These are phyloP conservation scores for Eremothecium sinecaudum DNA, from an alignment of 1,139 yeast genomes.

Conservation along the genomic window DNA sequence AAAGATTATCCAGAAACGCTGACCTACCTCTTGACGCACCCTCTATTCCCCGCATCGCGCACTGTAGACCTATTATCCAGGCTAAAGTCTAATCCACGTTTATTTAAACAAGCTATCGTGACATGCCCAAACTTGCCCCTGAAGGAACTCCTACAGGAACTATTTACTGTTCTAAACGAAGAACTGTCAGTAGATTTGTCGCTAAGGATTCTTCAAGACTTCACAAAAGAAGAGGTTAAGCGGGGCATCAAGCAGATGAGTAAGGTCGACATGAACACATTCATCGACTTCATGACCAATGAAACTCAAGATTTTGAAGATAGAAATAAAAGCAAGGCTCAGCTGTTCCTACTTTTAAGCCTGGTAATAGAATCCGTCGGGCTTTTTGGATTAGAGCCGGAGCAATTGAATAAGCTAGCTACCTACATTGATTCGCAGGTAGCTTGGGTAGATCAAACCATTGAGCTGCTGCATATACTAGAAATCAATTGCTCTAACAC, in stretches of 20 bases:
- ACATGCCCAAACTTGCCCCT: slow-evolving; percentile 66
- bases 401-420: slow-evolving; percentile 20
- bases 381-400: slow-evolving; percentile 26
- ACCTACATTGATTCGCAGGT: slow-evolving; percentile 25
- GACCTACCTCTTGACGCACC: slow-evolving; percentile 75
- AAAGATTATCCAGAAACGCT: slow-evolving; percentile 47
- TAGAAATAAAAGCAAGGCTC: slow-evolving; percentile 18
- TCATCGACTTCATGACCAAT: slow-evolving; percentile 26
- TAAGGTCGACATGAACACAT: slow-evolving; percentile 27
- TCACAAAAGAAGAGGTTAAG: slow-evolving; percentile 29
- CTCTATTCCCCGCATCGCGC: slow-evolving; percentile 60
- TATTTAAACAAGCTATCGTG: slow-evolving; percentile 72
- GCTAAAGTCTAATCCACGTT: slow-evolving; percentile 45
- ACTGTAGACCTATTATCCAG: slow-evolving; percentile 46
- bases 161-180: slow-evolving; percentile 45
- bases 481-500: slow-evolving; percentile 17
- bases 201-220: slow-evolving; percentile 56
- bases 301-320: slow-evolving; percentile 11
- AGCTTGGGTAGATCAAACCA: slow-evolving; percentile 24
- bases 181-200: slow-evolving; percentile 63
- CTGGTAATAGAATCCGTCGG: slow-evolving; percentile 31
- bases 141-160: slow-evolving; percentile 51
- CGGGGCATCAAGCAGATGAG: slow-evolving; percentile 24
- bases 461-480: slow-evolving; percentile 25
- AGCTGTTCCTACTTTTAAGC: slow-evolving; percentile 27